Evolutionary conservation across 768 basidiomycete genomes (phyloP).

Genomic region (Xerocomus spinulosus): DNA sequence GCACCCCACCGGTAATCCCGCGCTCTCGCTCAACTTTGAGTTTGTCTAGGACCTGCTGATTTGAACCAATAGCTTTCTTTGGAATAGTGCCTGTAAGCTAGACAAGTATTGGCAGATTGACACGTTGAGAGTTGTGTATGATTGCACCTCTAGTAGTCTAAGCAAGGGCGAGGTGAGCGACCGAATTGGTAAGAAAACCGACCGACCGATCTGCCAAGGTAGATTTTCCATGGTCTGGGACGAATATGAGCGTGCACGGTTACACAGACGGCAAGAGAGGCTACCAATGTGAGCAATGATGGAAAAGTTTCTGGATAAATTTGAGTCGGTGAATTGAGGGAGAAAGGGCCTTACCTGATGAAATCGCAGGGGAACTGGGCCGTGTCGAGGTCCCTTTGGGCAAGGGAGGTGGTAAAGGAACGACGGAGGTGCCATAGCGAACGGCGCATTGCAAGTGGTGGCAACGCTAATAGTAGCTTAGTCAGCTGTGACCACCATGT

Average conservation of each 20-base stretch:
- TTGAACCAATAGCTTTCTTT: slow-evolving; percentile 57
- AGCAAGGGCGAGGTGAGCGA: slow-evolving; percentile 3
- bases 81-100: slow-evolving; percentile 87
- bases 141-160: slow-evolving; percentile 68
- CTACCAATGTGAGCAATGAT: slow-evolving; percentile 94
- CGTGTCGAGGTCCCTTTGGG: slow-evolving; percentile 42
- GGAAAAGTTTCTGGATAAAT: slow-evolving; percentile 70
- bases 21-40: slow-evolving; percentile 96
- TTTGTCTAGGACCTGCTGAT: slow-evolving; percentile 87
- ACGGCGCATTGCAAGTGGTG: slow-evolving; percentile 13
- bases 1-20: slow-evolving; percentile 77
- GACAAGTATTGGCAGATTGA: slow-evolving; percentile 13
- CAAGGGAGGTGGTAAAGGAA: slow-evolving; percentile 23
- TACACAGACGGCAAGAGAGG: neutral
- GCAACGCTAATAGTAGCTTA: slow-evolving; percentile 24
- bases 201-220: slow-evolving; percentile 83
- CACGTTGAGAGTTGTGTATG: neutral
- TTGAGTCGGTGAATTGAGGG: neutral
- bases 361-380: slow-evolving; percentile 62
- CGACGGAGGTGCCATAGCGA: slow-evolving; percentile 27
- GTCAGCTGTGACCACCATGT: slow-evolving; percentile 41
- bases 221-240: slow-evolving; percentile 90
- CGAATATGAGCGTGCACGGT: slow-evolving; percentile 4
- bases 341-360: slow-evolving; percentile 49
- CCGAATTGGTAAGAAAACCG: neutral